Percentiles rank a stretch among this genome's conserved stretches.
These are phyloP conservation scores for Bretschneidera sinensis DNA, from an alignment of 345 rosid genomes.

Conservation along the genomic window DNA sequence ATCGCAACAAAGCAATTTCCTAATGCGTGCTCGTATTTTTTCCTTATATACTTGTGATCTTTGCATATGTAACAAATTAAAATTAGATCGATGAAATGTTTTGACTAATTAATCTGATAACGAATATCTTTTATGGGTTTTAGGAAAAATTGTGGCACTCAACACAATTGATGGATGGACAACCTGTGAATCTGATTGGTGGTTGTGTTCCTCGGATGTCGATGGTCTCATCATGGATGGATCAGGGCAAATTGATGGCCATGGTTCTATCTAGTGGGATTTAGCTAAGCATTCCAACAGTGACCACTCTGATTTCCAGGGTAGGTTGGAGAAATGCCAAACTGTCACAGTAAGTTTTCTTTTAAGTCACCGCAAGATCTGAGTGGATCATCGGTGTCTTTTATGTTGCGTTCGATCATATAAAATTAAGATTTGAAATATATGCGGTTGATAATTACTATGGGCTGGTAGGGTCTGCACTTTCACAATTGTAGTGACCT, in stretches of 20 bases:
- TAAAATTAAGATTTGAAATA: conserved; percentile 5
- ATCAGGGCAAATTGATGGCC: conserved; percentile 29
- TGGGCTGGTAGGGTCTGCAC: conserved; percentile 24
- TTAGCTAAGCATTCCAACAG: neutral
- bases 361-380: too few relatives aligned
- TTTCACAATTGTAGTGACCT: conserved; percentile 33
- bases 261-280: conserved; percentile 35
- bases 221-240: conserved; percentile 20
- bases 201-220: conserved; percentile 17
- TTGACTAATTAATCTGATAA: too few relatives aligned
- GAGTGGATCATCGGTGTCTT: too few relatives aligned
- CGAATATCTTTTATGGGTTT: conserved; percentile 12
- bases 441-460: neutral
- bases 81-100: too few relatives aligned
- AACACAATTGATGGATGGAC: conserved; percentile 11
- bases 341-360: neutral
- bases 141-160: conserved; percentile 28
- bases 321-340: neutral
- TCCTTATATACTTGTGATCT: too few relatives aligned
- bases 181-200: neutral
- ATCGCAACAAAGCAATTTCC: too few relatives aligned
- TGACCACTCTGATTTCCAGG: neutral
- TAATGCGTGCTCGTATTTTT: too few relatives aligned
- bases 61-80: too few relatives aligned
- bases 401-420: too few relatives aligned